A percentile compares a stretch with the other conserved stretches of the same genome.
These are phyloP conservation scores for Conoideocrella luteorostrata DNA, from an alignment of 2,329 filamentous ascomycete species.

Conservation along the genomic window DNA sequence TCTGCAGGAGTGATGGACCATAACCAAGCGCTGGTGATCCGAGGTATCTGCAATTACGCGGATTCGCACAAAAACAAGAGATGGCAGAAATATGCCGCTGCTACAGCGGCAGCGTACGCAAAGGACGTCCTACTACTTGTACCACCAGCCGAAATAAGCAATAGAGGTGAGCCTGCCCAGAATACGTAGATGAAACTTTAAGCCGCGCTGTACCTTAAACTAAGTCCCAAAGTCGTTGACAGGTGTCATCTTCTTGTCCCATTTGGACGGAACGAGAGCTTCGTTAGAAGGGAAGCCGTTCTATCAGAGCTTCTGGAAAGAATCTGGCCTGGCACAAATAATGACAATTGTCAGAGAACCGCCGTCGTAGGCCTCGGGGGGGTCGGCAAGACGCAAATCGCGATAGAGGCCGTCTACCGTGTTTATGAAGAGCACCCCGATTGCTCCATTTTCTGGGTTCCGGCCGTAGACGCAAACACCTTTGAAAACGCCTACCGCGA, in stretches of 20 bases:
- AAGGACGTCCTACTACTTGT: too few relatives aligned
- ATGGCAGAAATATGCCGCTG: too few relatives aligned
- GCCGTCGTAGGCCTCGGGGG: conserved; percentile 16
- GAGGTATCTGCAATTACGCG: too few relatives aligned
- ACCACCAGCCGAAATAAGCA: too few relatives aligned
- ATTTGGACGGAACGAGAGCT: background rate
- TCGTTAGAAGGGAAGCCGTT: background rate
- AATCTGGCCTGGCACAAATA: background rate
- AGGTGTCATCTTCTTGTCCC: background rate
- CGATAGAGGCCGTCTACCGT: conserved; percentile 19
- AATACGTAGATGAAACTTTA: too few relatives aligned
- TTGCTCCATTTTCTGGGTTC: too few relatives aligned
- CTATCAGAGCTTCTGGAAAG: background rate
- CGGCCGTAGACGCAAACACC: conserved; percentile 18
- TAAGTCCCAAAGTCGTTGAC: too few relatives aligned
- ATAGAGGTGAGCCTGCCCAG: too few relatives aligned
- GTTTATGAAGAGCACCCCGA: conserved; percentile 14
- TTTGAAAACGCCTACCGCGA: conserved; percentile 29
- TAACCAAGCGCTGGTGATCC: too few relatives aligned
- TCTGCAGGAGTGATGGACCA: too few relatives aligned
- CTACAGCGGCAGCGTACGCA: too few relatives aligned
- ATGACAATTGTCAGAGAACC: background rate
- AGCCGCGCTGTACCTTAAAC: background rate
- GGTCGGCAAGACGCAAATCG: conserved; percentile 30
- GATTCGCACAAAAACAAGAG: too few relatives aligned